Evolutionary conservation across 2,329 filamentous ascomycete genomes (phyloP).

Genomic region (Fusarium falciforme): DNA sequence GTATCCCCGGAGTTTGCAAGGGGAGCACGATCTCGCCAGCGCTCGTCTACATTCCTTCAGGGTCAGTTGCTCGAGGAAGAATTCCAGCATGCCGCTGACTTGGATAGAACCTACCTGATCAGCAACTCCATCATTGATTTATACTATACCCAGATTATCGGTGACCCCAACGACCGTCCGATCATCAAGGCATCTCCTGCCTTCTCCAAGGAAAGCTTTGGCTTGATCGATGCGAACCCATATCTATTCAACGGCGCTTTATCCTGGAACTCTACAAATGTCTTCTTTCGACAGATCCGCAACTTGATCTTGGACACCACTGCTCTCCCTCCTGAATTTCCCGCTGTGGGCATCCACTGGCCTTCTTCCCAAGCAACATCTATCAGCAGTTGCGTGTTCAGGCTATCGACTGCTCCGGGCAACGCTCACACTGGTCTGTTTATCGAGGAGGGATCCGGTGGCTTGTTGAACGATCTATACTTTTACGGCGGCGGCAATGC

Average conservation of each 20-base stretch:
- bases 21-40: slow-evolving; percentile 51
- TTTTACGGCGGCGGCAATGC: slow-evolving; percentile 78
- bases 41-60: slow-evolving; percentile 52
- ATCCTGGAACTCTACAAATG: slow-evolving; percentile 67
- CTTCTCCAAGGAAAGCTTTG: slow-evolving; percentile 57
- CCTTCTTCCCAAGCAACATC: slow-evolving; percentile 73
- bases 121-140: slow-evolving; percentile 77
- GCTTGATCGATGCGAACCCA: slow-evolving; percentile 60
- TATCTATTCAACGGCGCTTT: slow-evolving; percentile 54
- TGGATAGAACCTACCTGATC: slow-evolving; percentile 72
- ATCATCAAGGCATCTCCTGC: slow-evolving; percentile 63
- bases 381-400: slow-evolving; percentile 68
- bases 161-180: slow-evolving; percentile 71
- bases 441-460: slow-evolving; percentile 73
- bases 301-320: slow-evolving; percentile 69
- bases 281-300: slow-evolving; percentile 68
- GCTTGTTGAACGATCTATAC: slow-evolving; percentile 74
- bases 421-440: slow-evolving; percentile 69
- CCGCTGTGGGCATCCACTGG: slow-evolving; percentile 72
- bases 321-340: slow-evolving; percentile 56
- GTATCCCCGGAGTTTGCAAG: slow-evolving; percentile 40
- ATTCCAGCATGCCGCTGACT: slow-evolving; percentile 7
- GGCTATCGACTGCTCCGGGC: slow-evolving; percentile 57
- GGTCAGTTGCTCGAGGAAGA: slow-evolving; percentile 43
- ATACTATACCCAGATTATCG: slow-evolving; percentile 84